These are phyloP conservation scores for Avena insularis DNA, from an alignment of 176 grass and related monocot species.

Conservation along the genomic window DNA sequence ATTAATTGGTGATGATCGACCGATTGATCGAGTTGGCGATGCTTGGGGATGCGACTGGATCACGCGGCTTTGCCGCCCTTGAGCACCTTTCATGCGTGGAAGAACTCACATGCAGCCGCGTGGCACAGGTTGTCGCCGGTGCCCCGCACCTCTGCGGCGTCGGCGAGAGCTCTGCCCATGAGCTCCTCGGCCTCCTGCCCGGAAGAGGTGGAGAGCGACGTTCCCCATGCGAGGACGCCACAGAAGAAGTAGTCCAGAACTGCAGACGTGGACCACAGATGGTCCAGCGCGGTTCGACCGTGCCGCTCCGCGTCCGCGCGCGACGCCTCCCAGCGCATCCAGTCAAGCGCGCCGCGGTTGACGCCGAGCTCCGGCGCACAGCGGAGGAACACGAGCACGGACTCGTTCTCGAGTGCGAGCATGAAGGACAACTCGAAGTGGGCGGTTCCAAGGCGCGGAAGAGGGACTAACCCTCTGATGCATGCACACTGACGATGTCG, in stretches of 20 bases:
- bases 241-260: not conserved
- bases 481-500: too few relatives aligned
- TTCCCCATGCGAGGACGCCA: too few relatives aligned
- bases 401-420: not conserved
- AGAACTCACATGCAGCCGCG: too few relatives aligned
- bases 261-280: not conserved
- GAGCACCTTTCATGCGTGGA: too few relatives aligned
- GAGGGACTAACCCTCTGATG: too few relatives aligned
- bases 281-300: not conserved
- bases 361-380: not conserved
- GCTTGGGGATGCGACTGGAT: too few relatives aligned
- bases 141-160: too few relatives aligned
- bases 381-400: not conserved
- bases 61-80: too few relatives aligned
- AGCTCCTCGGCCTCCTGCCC: not conserved
- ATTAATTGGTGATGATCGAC: too few relatives aligned
- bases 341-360: not conserved
- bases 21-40: too few relatives aligned
- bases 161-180: not conserved
- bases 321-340: not conserved
- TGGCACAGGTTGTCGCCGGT: too few relatives aligned
- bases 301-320: not conserved
- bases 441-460: not conserved
- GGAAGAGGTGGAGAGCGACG: too few relatives aligned
- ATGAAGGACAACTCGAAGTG: not conserved